phyloP scores from a whole-genome alignment of 2,329 filamentous ascomycete genomes.

The Colletotrichum camelliae region DNA sequence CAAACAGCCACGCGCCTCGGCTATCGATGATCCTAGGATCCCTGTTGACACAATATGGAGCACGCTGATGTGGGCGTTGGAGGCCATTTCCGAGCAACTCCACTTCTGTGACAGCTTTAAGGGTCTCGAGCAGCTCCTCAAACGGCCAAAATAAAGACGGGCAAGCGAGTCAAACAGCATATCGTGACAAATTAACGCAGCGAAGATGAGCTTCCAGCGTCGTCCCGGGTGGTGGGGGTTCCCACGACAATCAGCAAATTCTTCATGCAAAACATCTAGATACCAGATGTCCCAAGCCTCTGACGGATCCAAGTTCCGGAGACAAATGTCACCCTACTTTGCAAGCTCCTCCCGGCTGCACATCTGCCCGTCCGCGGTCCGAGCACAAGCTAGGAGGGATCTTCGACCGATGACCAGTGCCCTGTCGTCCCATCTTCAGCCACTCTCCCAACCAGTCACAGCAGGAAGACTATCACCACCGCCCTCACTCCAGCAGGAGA shows the following conservation, averaged over 20 bases:
- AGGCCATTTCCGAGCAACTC: neutral
- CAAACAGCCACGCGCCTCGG: neutral
- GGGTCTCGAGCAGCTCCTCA: neutral
- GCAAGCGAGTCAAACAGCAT: neutral
- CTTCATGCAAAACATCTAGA: neutral
- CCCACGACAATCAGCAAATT: neutral
- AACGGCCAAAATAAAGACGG: neutral
- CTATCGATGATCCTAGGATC: neutral
- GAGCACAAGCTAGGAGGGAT: constrained; percentile 5
- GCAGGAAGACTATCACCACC: neutral
- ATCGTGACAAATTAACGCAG: constrained; percentile 2
- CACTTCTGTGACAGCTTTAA: neutral
- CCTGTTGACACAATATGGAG: neutral
- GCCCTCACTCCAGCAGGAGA: neutral
- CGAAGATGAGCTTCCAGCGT: neutral
- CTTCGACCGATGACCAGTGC: neutral
- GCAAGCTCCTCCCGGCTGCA: constrained; percentile 1
- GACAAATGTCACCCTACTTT: constrained; percentile 3
- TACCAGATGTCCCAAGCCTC: neutral
- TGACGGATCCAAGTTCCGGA: neutral
- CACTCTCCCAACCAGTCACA: neutral
- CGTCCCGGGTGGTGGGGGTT: neutral
- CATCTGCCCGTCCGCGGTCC: neutral
- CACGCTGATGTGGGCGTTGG: neutral
- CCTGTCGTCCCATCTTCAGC: constrained; percentile 1